phyloP scores from a whole-genome alignment of 805 yeast genomes.

The Yarrowia sp. region DNA sequence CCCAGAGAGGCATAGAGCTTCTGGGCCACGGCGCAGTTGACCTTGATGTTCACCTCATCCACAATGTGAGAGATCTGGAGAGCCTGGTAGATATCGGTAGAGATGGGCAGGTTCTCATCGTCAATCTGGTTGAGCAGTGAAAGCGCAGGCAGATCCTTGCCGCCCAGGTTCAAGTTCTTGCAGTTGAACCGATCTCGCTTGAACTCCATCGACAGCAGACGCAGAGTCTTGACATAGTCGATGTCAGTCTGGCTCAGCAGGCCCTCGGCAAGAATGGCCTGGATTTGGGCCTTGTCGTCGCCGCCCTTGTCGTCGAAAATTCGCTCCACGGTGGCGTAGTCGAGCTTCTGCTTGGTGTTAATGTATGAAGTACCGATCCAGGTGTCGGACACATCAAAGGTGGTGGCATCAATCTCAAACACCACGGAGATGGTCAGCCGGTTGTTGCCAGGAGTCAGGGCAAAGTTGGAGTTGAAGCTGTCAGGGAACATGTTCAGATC shows the following conservation, averaged over 20 bases:
- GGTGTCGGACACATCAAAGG: slow-evolving; percentile 68
- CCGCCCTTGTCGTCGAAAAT: slow-evolving; percentile 26
- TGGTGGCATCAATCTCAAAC: slow-evolving; percentile 70
- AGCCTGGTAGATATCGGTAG: slow-evolving; percentile 65
- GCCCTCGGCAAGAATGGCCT: slow-evolving; percentile 14
- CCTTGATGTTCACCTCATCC: slow-evolving; percentile 72
- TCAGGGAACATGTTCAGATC: slow-evolving; percentile 65
- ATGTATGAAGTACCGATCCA: slow-evolving; percentile 72
- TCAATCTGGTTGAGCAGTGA: slow-evolving; percentile 76
- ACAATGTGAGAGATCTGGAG: slow-evolving; percentile 12
- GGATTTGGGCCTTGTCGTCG: slow-evolving; percentile 4
- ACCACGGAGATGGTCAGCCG: slow-evolving; percentile 72
- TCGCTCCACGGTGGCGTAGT: slow-evolving; percentile 28
- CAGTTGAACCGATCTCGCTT: slow-evolving; percentile 56
- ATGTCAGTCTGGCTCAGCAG: slow-evolving; percentile 52
- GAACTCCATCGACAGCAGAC: slow-evolving; percentile 64
- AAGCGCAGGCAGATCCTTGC: slow-evolving; percentile 48
- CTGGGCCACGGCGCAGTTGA: slow-evolving; percentile 82
- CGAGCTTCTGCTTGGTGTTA: slow-evolving; percentile 53
- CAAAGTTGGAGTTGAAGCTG: slow-evolving; percentile 51
- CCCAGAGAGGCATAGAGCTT: slow-evolving; percentile 72
- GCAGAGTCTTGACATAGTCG: slow-evolving; percentile 61
- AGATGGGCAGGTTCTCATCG: slow-evolving; percentile 73
- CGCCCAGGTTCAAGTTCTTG: slow-evolving; percentile 41
- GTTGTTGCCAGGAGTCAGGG: slow-evolving; percentile 58